Base-by-base conservation (phyloP, 2,329 filamentous ascomycete species). In the Ascochyta rabiei region DNA sequence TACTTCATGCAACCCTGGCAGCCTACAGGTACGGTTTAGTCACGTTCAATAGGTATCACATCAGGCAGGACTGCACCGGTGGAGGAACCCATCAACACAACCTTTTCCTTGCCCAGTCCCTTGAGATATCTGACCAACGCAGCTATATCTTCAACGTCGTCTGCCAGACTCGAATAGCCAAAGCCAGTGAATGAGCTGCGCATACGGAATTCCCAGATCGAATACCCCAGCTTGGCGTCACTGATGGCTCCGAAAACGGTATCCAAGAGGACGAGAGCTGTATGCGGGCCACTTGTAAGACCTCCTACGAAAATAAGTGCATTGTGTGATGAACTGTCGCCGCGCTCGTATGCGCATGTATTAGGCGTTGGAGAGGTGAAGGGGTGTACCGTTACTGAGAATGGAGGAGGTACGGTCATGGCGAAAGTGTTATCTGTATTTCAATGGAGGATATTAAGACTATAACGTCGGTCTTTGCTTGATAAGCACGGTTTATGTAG, bases 141-240 rank as follows among this genome's bases (percentile, higher is more conserved):
- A 30, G 48, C 39, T 10, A 59, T 41, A 30, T 63, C 57, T 19
- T 63, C 28, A 2, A 43, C 56, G 41, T 62, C 60, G 15, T 62
- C 59, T 15, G 52, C 37, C 2, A 62, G 39, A 43, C 56, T 61
- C 6, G 60, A 62, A 46, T 56, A 59, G 6, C 60, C 60, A 33
- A 61, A 61, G 0, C 60, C 60, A 2, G 53, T 62, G 34, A 62
- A 64, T 8, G 53, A 61, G 19, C 57, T 62, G 7, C 57, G 57
- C 57, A 61, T 62, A 12, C 57, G 60, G 15, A 62, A 54, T 2
- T 64, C 51, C 51, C 60, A 64, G 15, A 57, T 28, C 6, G 50
- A 56, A 19, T 61, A 62, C 33, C 42, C 33, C 1, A 48, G 28
- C 2, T 42, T 8, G 18, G 35, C 10, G 13, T 13, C 46, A 38